phyloP scores from a whole-genome alignment of 2,329 filamentous ascomycete species.

The Hymenoscyphus salicellus region DNA sequence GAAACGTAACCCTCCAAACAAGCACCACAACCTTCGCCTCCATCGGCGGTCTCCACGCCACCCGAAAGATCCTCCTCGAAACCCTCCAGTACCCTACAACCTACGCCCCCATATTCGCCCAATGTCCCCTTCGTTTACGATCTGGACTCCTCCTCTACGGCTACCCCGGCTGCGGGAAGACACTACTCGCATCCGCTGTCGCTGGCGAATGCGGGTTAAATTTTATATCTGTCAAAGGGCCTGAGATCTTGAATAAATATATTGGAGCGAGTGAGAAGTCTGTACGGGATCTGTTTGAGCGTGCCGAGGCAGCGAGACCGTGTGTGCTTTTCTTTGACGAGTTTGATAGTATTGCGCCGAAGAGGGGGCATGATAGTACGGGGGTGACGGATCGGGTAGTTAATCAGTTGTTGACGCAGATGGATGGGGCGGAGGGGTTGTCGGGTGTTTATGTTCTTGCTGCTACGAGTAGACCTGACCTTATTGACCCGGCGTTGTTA shows the following conservation, averaged over 20 bases:
- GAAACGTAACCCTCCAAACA: slow-evolving; percentile 89
- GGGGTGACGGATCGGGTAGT: slow-evolving; percentile 98
- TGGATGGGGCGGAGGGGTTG: slow-evolving; percentile 95
- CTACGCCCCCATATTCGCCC: slow-evolving; percentile 95
- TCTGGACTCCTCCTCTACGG: slow-evolving; percentile 92
- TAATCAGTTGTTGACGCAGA: slow-evolving; percentile 96
- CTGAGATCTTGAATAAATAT: slow-evolving; percentile 98
- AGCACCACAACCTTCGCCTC: slow-evolving; percentile 89
- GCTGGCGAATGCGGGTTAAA: slow-evolving; percentile 96
- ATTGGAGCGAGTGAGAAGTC: slow-evolving; percentile 97
- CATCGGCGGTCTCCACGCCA: slow-evolving; percentile 84
- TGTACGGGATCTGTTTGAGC: slow-evolving; percentile 90
- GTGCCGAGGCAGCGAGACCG: slow-evolving; percentile 83
- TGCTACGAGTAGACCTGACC: slow-evolving; percentile 85
- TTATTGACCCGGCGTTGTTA: slow-evolving; percentile 91
- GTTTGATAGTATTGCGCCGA: slow-evolving; percentile 96
- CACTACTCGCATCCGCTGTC: slow-evolving; percentile 90
- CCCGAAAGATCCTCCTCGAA: slow-evolving; percentile 86
- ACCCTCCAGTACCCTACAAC: slow-evolving; percentile 96
- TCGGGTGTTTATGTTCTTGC: slow-evolving; percentile 95
- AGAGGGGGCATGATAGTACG: slow-evolving; percentile 92
- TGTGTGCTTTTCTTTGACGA: slow-evolving; percentile 98
- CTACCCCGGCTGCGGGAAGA: slow-evolving; percentile 95
- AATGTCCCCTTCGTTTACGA: slow-evolving; percentile 89
- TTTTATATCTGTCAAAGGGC: slow-evolving; percentile 97